Evolutionary conservation across 164 flowering plant species (phyloP), one percentile per base, ranked within the genome.

Genomic region (Tetracentron sinense): DNA sequence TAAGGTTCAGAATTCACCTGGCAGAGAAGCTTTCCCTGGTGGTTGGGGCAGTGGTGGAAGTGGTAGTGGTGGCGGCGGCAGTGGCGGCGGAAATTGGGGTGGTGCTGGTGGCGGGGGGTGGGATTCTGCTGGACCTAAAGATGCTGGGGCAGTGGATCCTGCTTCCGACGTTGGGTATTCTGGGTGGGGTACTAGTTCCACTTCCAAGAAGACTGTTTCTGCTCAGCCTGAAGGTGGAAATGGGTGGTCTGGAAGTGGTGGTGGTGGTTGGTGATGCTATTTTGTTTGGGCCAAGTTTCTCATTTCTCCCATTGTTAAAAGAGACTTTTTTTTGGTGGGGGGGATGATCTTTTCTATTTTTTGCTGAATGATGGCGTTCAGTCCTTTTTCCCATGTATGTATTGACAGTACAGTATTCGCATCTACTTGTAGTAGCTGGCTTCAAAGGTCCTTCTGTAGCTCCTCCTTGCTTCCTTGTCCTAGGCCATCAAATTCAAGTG

Each of bases 1-100:
- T 2, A 76, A 72, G 64, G 84, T 77, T 35, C 83, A 81, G 56
- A 84, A 82, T 49, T 83, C 90, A 7, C 89, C 90, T 2, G 90
- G 88, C 25, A 72, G 67, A 73, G 96, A 83, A 67, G 82, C 88
- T 44, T 83, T 84, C 62, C 83, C 92, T 58, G 85, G 89, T 69
- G 83, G 89, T 28, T 84, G 89, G 89, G 78, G 84, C 21, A 50
- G 58, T 27, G 71, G 71, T 56, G 79, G 77, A 7, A 61, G 76
- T 20, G 61, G 53, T 46, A 31, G 55, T 30, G 51, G 78, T 46
- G 59, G 63, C 22, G 4, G 50, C 12, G 51, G 25, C 7, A 16
- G 42, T 23, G 49, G 55, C n/a, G 16, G 46, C n/a, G 49, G 52
- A n/a, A 16, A 30, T 58, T 55, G 21, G 11, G 26, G 56, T 20